Conservation (phyloP, 129 eudicot species). For the Logfia minima region DNA sequence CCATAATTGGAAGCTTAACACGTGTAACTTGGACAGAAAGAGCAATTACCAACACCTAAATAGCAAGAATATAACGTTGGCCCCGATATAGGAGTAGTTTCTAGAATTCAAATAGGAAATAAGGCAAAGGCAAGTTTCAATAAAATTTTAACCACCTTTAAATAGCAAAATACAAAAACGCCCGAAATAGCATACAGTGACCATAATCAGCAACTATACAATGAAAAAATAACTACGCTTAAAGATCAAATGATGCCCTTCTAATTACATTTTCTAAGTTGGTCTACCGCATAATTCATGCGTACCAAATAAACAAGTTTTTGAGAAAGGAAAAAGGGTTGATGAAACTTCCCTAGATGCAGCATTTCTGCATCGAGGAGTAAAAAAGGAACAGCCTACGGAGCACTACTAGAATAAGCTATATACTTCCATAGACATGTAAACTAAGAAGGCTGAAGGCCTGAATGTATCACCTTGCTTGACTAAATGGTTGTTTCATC, state of each 20-base stretch:
- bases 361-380: not conserved
- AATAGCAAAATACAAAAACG: not conserved
- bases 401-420: not conserved
- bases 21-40: not conserved
- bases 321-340: not conserved
- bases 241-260: not conserved
- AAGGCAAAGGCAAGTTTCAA: not conserved
- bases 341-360: not conserved
- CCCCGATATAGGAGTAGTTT: not conserved
- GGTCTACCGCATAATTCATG: not conserved
- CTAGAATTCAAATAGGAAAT: constrained; percentile 2
- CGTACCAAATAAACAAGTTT: not conserved
- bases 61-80: not conserved
- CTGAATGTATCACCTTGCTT: not conserved
- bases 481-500: not conserved
- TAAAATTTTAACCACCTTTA: not conserved
- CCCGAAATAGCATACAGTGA: not conserved
- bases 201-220: constrained; percentile 1
- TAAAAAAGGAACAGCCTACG: not conserved
- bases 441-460: not conserved
- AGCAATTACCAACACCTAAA: constrained; percentile 7
- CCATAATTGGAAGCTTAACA: not conserved
- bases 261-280: not conserved
- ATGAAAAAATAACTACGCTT: not conserved
- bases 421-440: not conserved